Conservation (phyloP, 768 basidiomycete species). For the Termitomyces sp. region DNA sequence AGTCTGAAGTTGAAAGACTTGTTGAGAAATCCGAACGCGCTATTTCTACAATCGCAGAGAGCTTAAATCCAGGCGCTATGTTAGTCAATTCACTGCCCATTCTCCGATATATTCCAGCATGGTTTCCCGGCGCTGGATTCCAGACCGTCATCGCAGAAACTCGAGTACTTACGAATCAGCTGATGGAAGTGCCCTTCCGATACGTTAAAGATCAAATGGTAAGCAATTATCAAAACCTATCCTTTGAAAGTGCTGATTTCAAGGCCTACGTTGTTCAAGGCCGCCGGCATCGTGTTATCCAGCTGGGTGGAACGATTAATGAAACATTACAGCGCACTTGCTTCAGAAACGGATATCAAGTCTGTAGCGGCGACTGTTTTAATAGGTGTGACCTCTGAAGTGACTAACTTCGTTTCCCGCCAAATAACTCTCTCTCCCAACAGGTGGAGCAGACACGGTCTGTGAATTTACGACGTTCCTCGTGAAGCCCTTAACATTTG, state of each 20-base stretch:
- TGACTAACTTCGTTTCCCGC: background rate
- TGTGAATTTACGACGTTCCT: background rate
- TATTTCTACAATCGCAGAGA: slow-evolving; percentile 4
- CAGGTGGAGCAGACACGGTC: slow-evolving; percentile 13
- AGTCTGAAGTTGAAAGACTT: slow-evolving; percentile 17
- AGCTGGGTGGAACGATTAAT: background rate
- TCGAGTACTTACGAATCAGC: background rate
- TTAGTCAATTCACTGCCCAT: slow-evolving; percentile 24
- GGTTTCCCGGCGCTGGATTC: too few relatives aligned
- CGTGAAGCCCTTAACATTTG: background rate
- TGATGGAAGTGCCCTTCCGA: slow-evolving; percentile 10
- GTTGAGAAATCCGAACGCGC: slow-evolving; percentile 19
- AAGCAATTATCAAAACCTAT: background rate
- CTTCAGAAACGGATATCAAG: slow-evolving; percentile 10
- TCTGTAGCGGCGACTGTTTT: slow-evolving; percentile 9
- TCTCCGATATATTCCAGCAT: slow-evolving; percentile 21
- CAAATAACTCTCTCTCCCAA: background rate
- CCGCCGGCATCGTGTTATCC: slow-evolving; percentile 1
- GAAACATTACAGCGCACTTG: background rate
- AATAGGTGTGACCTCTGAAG: background rate
- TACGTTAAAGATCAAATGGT: slow-evolving; percentile 13
- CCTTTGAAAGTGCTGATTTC: background rate
- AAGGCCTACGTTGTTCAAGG: background rate
- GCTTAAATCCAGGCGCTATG: slow-evolving; percentile 16
- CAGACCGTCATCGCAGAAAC: background rate